A percentile compares a stretch with the other conserved stretches of the same genome.
phyloP scores from a whole-genome alignment of 1,284 basidiomycete species.

The Athelia psychrophila region DNA sequence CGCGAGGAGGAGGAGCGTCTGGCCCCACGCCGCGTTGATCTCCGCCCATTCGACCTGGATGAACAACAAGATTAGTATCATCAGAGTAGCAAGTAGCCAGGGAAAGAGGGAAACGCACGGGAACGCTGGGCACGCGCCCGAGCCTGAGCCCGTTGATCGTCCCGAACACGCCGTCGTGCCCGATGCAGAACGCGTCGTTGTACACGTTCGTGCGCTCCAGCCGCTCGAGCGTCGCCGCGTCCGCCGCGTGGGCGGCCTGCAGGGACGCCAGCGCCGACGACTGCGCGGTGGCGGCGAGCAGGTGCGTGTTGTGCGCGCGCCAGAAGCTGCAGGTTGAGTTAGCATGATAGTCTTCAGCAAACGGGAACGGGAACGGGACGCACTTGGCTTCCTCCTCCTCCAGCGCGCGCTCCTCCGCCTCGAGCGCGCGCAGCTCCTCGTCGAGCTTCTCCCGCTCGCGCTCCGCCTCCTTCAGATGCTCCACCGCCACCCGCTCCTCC shows the following conservation, averaged over 20 bases:
- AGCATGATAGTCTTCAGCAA: conserved; percentile 1
- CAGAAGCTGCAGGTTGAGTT: conserved; percentile 66
- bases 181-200: conserved; percentile 98
- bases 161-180: conserved; percentile 90
- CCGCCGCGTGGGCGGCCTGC: conserved; percentile 72
- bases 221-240: conserved; percentile 76
- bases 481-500: conserved; percentile 73
- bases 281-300: conserved; percentile 64
- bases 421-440: conserved; percentile 68
- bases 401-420: conserved; percentile 72
- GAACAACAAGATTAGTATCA: no score
- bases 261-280: conserved; percentile 68
- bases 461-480: conserved; percentile 73
- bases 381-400: conserved; percentile 80
- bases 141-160: conserved; percentile 96
- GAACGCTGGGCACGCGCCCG: conserved; percentile 79
- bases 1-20: conserved; percentile 88
- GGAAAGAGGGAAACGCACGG: conserved; percentile 39
- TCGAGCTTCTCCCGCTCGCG: conserved; percentile 73
- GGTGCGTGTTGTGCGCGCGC: conserved; percentile 72
- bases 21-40: conserved; percentile 99
- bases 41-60: conserved; percentile 98
- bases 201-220: conserved; percentile 96
- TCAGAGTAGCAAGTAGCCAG: conserved; percentile 1
- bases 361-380: conserved; percentile 27